Percentiles rank a stretch among this genome's conserved stretches.
phyloP scores from a whole-genome alignment of 805 yeast genomes.

The Wickerhamiella alocasiicola region DNA sequence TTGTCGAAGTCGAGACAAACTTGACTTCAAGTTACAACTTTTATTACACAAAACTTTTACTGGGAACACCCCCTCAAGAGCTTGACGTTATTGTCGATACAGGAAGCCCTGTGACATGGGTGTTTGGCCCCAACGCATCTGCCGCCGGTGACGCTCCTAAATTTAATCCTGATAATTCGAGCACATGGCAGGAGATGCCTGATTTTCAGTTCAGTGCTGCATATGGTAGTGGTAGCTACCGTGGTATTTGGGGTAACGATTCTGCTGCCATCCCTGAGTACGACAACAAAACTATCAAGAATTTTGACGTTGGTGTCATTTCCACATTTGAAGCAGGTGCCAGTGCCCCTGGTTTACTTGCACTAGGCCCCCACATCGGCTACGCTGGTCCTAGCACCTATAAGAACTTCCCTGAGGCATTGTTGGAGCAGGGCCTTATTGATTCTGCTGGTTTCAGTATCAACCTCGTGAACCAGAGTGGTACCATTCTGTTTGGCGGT shows the following conservation, averaged over 20 bases:
- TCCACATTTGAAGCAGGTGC: conserved; percentile 18
- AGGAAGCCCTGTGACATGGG: conserved; percentile 41
- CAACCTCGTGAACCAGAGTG: conserved; percentile 19
- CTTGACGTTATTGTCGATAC: conserved; percentile 36
- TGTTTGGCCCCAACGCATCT: conserved; percentile 28
- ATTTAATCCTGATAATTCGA: conserved; percentile 22
- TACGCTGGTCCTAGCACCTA: conserved; percentile 20
- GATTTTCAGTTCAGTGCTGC: conserved; percentile 30
- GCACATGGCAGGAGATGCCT: conserved; percentile 23
- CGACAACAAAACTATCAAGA: conserved; percentile 13
- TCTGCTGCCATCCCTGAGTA: conserved; percentile 19
- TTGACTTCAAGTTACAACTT: conserved; percentile 25
- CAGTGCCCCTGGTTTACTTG: conserved; percentile 23
- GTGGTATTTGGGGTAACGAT: conserved; percentile 27
- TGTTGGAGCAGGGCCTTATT: conserved; percentile 18
- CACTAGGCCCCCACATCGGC: conserved; percentile 21
- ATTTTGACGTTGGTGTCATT: conserved; percentile 25
- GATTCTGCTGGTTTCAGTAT: conserved; percentile 21
- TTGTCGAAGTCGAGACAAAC: conserved; percentile 13
- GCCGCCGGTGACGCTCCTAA: conserved; percentile 19
- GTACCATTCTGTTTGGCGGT: conserved; percentile 26
- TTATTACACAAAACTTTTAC: conserved; percentile 26
- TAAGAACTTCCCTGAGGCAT: conserved; percentile 20
- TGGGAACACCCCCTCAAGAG: conserved; percentile 36
- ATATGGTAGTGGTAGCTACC: conserved; percentile 29